Evolutionary conservation across 805 yeast species (phyloP), one percentile per base, ranked within the genome.

Genomic region (Yamadazyma philogaea): DNA sequence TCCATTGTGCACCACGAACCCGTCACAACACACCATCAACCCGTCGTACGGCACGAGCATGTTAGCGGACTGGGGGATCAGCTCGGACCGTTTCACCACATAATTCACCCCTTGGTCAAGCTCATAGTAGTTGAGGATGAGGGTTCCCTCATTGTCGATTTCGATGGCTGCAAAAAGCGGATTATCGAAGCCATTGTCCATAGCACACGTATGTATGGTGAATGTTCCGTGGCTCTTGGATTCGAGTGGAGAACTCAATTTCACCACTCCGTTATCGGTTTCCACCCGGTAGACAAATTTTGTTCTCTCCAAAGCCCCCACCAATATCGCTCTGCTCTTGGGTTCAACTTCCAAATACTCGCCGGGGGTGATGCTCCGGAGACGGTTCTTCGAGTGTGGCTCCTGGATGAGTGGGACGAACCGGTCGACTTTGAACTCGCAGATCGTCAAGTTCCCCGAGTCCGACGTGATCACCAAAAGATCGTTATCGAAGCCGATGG

Each of bases 151-250:
- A 4, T 47, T 31, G 40, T 78, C 83, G 6, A 77, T 63, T 55
- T 91, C 98, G 6, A 93, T 62, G 0, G 90, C 74, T 0, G 88
- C 95, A 74, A 90, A 91, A 7, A 79, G 57, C 0, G 98, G 98
- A 54, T 88, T 89, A 15, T 84, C 93, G 58, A 73, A 83, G 0
- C 83, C 86, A 2, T 82, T 84, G 56, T 89, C 95, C 37, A 91
- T 56, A 0, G 84, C 83, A 14, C 76, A 61, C 2, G 81, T 53
- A 12, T 60, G 60, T 24, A 84, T 65, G 0, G 89, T 79, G 7
- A 88, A 55, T 24, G 69, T 63, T 5, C 79, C 68, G 21, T 77
- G 63, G 34, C 72, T 69, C 7, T 10, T n/a, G 1, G 85, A 81
- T 48, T 87, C 95, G 37, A 89, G 60, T 0, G 96, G 96, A 0